phyloP scores from a whole-genome alignment of 2,329 filamentous ascomycete species.

The Exophiala dermatitidis region DNA sequence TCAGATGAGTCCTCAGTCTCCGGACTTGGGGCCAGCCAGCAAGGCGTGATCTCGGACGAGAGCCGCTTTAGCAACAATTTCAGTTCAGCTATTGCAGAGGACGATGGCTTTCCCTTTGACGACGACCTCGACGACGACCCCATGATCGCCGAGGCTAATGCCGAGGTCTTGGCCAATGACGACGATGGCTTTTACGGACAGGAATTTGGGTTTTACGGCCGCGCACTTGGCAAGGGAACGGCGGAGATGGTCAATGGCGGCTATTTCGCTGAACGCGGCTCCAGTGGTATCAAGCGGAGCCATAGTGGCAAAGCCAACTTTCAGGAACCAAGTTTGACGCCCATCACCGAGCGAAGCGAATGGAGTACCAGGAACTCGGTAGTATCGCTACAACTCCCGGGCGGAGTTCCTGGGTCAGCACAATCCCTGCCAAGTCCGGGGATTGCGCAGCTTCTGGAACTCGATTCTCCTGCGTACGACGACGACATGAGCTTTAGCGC shows the following conservation, averaged over 20 bases:
- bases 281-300: conserved; percentile 55
- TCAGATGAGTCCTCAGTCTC: conserved; percentile 34
- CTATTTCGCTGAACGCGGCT: conserved; percentile 72
- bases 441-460: conserved; percentile 64
- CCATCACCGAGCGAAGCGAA: conserved; percentile 91
- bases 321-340: conserved; percentile 84
- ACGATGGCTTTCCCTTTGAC: conserved; percentile 48
- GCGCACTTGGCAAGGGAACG: conserved; percentile 42
- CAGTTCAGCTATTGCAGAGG: conserved; percentile 34
- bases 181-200: conserved; percentile 90
- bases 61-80: conserved; percentile 44
- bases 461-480: conserved; percentile 48
- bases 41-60: conserved; percentile 45
- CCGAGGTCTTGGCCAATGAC: conserved; percentile 84
- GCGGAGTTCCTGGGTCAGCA: conserved; percentile 39
- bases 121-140: conserved; percentile 73
- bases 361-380: conserved; percentile 92
- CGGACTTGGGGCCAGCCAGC: conserved; percentile 35
- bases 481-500: conserved; percentile 67
- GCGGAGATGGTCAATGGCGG: conserved; percentile 69
- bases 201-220: conserved; percentile 92
- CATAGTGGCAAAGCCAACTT: conserved; percentile 67
- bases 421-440: conserved; percentile 60
- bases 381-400: conserved; percentile 61
- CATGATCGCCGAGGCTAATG: conserved; percentile 92